Base-by-base conservation (phyloP, 371 early-diverging fungal species). In the Syncephalastrum racemosum region DNA sequence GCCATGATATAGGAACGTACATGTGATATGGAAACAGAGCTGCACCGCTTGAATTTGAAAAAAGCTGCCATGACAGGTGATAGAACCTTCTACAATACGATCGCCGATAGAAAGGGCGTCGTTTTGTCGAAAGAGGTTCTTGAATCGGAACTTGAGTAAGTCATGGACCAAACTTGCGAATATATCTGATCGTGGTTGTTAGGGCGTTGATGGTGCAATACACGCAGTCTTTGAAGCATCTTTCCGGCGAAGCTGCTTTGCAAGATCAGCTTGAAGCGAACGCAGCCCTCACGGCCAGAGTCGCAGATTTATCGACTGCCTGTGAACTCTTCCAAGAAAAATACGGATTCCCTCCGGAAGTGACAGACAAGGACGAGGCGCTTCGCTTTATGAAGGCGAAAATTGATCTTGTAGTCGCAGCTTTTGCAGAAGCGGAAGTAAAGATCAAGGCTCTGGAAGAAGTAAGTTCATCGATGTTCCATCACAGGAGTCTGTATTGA, bases 311-410 rank as follows among this genome's bases (percentile, higher is more conserved):
- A 3, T 31, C 36, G 36, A 31, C 8, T 12, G 36, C 5, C 5
- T 31, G 36, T 31, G 36, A 31, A 31, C 36, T 0, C 10, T 64
- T 64, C 40, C 18, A 56, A 36, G 39, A 45, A 18, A 64, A 42
- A 44, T 64, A 64, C 40, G 64, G 64, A 4, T 64, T 64, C 50
- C 53, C 56, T 36, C 47, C 49, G 16, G 19, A 45, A 3, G 18
- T 14, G 24, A 50, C 59, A 8, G 59, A 64, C 27, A 43, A 52
- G 18, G 46, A 44, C 6, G 54, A 31, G 18, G 56, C 48, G 3
- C 40, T 53, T 3, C 27, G 31, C 6, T 41, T 43, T 41, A 47
- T 59, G 60, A 53, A 59, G 50, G 53, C 53, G 27, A 53, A 43
- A 31, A 10, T 31, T 8, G 8, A 31, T 2, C 2, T 10, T 12